phyloP scores from a whole-genome alignment of 352 stramenopile genomes.

The Globisporangium viniferum region DNA sequence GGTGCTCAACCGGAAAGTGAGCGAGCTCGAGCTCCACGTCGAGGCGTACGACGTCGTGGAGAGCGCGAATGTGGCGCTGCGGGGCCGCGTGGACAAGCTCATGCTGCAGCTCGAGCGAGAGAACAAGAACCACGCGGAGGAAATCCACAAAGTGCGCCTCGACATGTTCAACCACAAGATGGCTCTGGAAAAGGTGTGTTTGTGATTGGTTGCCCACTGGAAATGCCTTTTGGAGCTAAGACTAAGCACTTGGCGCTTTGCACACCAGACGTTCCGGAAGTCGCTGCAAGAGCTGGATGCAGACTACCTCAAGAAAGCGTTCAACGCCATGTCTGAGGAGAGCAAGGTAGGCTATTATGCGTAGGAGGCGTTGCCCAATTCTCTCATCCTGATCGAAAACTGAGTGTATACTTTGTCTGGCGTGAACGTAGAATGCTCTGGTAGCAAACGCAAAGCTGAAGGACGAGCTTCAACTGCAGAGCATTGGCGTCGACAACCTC shows the following conservation, averaged over 20 bases:
- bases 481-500: constrained; percentile 77
- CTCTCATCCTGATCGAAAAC: neutral
- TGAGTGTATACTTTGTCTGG: no score
- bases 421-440: constrained; percentile 49
- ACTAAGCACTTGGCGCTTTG: neutral
- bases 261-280: constrained; percentile 61
- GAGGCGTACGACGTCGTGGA: constrained; percentile 71
- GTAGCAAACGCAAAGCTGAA: constrained; percentile 80
- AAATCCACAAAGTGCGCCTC: constrained; percentile 74
- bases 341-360: constrained; percentile 39
- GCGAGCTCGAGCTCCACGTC: constrained; percentile 64
- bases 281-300: constrained; percentile 70
- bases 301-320: constrained; percentile 79
- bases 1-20: constrained; percentile 49
- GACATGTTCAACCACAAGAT: constrained; percentile 88
- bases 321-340: constrained; percentile 79
- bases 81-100: constrained; percentile 52
- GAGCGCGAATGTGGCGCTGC: constrained; percentile 47
- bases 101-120: constrained; percentile 68
- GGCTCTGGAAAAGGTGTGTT: constrained; percentile 67
- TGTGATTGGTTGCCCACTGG: neutral
- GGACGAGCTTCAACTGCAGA: constrained; percentile 72
- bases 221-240: neutral
- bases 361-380: neutral
- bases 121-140: constrained; percentile 56